Base-by-base conservation (phyloP, 2,329 filamentous ascomycete genomes). In the Colletotrichum destructivum region DNA sequence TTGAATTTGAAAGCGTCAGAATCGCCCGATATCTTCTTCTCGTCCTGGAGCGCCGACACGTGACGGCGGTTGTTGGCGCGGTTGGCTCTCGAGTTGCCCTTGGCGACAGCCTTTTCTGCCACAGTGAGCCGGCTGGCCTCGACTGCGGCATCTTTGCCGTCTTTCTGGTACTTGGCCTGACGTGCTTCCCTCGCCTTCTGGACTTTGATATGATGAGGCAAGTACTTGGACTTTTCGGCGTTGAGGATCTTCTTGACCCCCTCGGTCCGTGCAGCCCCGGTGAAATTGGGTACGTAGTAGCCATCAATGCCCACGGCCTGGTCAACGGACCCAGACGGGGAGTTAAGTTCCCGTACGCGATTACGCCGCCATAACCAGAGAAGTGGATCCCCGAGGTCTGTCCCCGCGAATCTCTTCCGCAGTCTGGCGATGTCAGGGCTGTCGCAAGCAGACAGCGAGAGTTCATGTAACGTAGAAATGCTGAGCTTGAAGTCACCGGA, bases 1-100 rank as follows among this genome's bases (percentile, higher is more conserved):
- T 99, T 99, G 88, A 99, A 99, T 70, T 96, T 93, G 78, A 99
- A 90, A 40, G 96, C 94, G 77, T 98, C 96, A 66, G 95, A 94
- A 75, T 98, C 95, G 64, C 92, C 93, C 23, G 94, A 88, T 15
- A 92, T 93, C 83, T 94, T 94, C 85, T 98, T 97, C 81, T 98
- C 95, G 56, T 96, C 94, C 80, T 97, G 97, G 76, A 99, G 92
- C 78, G 98, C 96, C 66, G 96, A 96, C 74, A 97, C 93, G 73
- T 97, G 92, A 59, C 96, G 94, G 70, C 96, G 94, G 80, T 98
- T 98, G 81, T 98, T 98, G 78, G 95, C 96, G 77, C 96, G 95
- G 79, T 95, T 98, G 70, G 94, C 95, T 75, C 96, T 92, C 26
- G 96, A 98, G 72, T 95, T 96, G 69, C 94, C 94, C 78, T 97